Conservation (phyloP, 2,329 filamentous ascomycete species). For the Annulohypoxylon truncatum region DNA sequence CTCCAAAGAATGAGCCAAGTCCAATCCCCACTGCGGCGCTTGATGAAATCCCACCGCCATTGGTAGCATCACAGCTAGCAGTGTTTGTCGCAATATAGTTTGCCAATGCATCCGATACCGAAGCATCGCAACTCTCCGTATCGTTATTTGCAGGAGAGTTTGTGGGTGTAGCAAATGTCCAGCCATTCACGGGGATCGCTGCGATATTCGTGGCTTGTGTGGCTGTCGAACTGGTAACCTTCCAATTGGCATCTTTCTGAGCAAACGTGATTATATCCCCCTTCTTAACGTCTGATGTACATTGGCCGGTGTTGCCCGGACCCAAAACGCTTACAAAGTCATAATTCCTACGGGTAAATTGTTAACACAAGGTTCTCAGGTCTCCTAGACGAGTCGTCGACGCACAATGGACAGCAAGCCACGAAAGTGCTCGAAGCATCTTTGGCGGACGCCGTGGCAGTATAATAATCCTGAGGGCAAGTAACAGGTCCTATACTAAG, state of each 20-base stretch:
- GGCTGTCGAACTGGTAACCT: constrained; percentile 30
- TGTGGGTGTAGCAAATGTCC: constrained; percentile 33
- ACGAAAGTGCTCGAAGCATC: constrained; percentile 36
- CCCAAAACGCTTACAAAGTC: constrained; percentile 17
- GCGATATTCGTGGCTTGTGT: constrained; percentile 22
- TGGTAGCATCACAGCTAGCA: constrained; percentile 12
- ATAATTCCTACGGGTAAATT: constrained; percentile 26
- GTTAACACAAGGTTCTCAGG: constrained; percentile 8
- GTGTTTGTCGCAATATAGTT: constrained; percentile 16
- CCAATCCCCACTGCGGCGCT: constrained; percentile 36
- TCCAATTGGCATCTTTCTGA: constrained; percentile 20
- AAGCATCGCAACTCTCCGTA: constrained; percentile 24
- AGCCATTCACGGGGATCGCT: constrained; percentile 39
- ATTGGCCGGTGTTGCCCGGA: constrained; percentile 35
- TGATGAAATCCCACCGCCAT: constrained; percentile 18
- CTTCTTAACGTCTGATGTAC: constrained; percentile 30
- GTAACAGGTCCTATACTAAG: constrained; percentile 39
- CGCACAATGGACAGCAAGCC: constrained; percentile 40
- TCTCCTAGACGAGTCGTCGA: not conserved
- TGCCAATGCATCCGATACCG: constrained; percentile 24
- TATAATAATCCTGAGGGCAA: constrained; percentile 40
- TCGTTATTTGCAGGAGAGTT: constrained; percentile 6
- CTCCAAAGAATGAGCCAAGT: constrained; percentile 36
- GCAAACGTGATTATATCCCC: constrained; percentile 34
- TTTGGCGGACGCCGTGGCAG: constrained; percentile 33